Evolutionary conservation across 345 rosid genomes (phyloP).

Genomic region (Euphorbia tirucalli): DNA sequence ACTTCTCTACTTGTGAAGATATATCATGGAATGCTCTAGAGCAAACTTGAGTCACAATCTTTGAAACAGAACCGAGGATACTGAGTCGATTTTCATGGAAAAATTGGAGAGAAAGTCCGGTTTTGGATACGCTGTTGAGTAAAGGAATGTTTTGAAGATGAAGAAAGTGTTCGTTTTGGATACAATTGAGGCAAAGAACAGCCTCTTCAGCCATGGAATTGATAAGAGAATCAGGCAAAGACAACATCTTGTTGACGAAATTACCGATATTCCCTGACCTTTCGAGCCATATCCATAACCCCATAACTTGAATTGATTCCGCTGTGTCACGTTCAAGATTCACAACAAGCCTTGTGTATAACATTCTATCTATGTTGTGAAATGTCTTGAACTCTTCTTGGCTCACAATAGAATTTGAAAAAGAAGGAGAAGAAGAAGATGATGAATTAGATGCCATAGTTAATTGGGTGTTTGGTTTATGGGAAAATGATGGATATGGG

Average conservation of each 20-base stretch:
- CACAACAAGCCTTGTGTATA: constrained; percentile 44
- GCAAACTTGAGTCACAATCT: constrained; percentile 40
- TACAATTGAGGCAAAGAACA: constrained; percentile 41
- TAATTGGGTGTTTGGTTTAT: neutral
- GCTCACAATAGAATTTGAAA: constrained; percentile 14
- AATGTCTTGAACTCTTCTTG: constrained; percentile 45
- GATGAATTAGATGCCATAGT: constrained; percentile 5
- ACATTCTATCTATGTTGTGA: constrained; percentile 51
- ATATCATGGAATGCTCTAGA: constrained; percentile 52
- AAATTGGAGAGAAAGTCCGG: constrained; percentile 26
- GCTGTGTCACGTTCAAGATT: constrained; percentile 41
- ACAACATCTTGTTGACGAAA: constrained; percentile 29
- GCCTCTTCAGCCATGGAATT: constrained; percentile 49
- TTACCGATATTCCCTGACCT: constrained; percentile 12
- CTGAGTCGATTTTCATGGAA: constrained; percentile 34
- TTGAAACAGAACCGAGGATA: constrained; percentile 27
- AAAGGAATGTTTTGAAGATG: constrained; percentile 20
- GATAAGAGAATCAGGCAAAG: constrained; percentile 33
- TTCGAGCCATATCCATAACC: constrained; percentile 61
- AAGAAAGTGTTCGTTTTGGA: constrained; percentile 19
- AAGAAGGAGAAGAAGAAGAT: constrained; percentile 3
- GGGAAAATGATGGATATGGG: neutral
- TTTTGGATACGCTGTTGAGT: constrained; percentile 27
- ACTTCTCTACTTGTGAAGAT: neutral
- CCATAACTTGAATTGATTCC: constrained; percentile 54